phyloP scores from a whole-genome alignment of 2,329 filamentous ascomycete genomes.

The Aspergillus floridensis region DNA sequence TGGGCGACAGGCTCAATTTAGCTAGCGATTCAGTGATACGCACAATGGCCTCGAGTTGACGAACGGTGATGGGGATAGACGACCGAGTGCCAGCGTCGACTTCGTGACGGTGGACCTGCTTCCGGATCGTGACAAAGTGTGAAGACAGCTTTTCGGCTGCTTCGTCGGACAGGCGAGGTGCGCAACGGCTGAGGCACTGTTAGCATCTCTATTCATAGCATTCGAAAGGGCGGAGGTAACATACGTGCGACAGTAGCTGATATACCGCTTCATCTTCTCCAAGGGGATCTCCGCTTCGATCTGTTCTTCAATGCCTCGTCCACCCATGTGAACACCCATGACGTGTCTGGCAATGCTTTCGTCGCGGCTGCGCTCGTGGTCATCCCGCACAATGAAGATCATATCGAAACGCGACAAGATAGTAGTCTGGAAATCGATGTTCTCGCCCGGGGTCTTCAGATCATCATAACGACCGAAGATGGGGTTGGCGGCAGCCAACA shows the following conservation, averaged over 20 bases:
- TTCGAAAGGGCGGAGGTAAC: constrained; percentile 32
- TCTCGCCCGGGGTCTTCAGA: constrained; percentile 94
- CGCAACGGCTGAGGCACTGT: constrained; percentile 65
- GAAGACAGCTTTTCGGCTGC: constrained; percentile 94
- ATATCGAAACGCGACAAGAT: constrained; percentile 98
- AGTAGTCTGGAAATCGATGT: constrained; percentile 98
- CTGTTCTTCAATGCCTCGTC: constrained; percentile 75
- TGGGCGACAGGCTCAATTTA: constrained; percentile 79
- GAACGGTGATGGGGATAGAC: constrained; percentile 94
- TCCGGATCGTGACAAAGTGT: constrained; percentile 93
- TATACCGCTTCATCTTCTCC: constrained; percentile 95
- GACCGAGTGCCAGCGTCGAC: constrained; percentile 85
- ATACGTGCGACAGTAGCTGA: constrained; percentile 94
- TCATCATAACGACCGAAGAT: constrained; percentile 98
- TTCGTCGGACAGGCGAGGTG: constrained; percentile 82
- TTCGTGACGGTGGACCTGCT: constrained; percentile 89
- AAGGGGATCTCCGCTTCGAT: constrained; percentile 85
- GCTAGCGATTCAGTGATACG: constrained; percentile 95
- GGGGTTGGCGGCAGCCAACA: constrained; percentile 92
- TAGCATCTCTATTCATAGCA: background rate
- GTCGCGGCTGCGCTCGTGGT: constrained; percentile 85
- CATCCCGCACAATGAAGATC: constrained; percentile 98
- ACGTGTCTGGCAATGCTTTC: constrained; percentile 95
- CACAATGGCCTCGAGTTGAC: constrained; percentile 94
- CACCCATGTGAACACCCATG: constrained; percentile 95